Evolutionary conservation across 768 basidiomycete species (phyloP), one percentile per base, ranked within the genome.

Genomic region (Suillus tomentosus): DNA sequence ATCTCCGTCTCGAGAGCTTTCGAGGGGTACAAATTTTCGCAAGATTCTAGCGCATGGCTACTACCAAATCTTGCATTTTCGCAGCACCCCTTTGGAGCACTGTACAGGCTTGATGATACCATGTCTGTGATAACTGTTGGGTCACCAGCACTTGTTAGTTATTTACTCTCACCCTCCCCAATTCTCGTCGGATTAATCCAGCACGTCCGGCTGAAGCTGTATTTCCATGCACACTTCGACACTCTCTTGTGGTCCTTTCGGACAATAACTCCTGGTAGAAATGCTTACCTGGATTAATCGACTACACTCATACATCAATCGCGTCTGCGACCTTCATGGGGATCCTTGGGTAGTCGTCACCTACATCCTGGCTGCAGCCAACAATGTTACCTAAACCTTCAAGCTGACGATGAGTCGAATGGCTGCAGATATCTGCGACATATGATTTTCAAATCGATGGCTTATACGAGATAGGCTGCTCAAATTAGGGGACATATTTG

Each of bases 1-100:
- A 3, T 5, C 14, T 0, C 10, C 0, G 24, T 60, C 36, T 74
- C 71, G 36, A 54, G 62, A 10, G 7, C 63, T 8, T 74, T 70
- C 17, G n/a, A 13, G 8, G 71, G 72, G 68, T 24, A 15, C 3
- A 43, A n/a, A 45, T n/a, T 45, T n/a, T 54, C 71, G 0, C 78
- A 79, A 47, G 72, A 79, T 55, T 82, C 78, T 65, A 73, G 74
- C 11, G 67, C 79, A 0, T 84, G 82, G 83, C 72, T 84, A 4
- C 62, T 84, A 3, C 83, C 82, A 5, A 82, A 79, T 75, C 75
- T 84, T 13, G 81, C 82, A 6, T 70, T 84, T n/a, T 80, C 81
- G 0, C 82, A 82, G 54, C 76, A 84, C n/a, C 82, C 82, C 0
- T 84, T 82, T 34, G 80, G 82, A 10, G 74, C 78, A 31, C 71